phyloP scores from a whole-genome alignment of 352 stramenopile genomes.

The Phytophthora tubulina region DNA sequence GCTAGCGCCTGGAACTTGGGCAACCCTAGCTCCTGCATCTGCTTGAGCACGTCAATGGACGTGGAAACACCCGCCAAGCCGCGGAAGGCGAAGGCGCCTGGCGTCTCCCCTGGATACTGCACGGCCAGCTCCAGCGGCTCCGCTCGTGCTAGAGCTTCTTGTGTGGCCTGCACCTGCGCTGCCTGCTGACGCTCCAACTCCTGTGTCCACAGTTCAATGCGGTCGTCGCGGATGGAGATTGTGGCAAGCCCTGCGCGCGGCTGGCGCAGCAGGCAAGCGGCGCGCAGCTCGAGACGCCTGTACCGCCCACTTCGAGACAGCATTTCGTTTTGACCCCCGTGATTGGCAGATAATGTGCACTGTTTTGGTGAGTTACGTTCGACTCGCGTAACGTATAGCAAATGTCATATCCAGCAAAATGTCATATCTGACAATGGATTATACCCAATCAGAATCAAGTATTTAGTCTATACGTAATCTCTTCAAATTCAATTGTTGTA shows the following conservation, averaged over 20 bases:
- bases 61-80: conserved; percentile 57
- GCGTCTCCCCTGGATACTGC: conserved; percentile 33
- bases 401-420: too few relatives aligned
- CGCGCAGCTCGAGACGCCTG: conserved; percentile 16
- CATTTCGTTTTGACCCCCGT: conserved; percentile 15
- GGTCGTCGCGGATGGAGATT: conserved; percentile 55
- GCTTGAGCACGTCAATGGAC: conserved; percentile 68
- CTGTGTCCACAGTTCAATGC: conserved; percentile 60
- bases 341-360: not conserved
- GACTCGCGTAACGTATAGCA: too few relatives aligned
- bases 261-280: conserved; percentile 19
- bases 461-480: too few relatives aligned
- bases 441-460: too few relatives aligned
- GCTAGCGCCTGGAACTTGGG: conserved; percentile 73
- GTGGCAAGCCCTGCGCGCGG: conserved; percentile 31
- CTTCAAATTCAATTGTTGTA: too few relatives aligned
- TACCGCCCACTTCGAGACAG: conserved; percentile 23
- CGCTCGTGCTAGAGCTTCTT: conserved; percentile 23
- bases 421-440: too few relatives aligned
- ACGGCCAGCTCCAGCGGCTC: conserved; percentile 61
- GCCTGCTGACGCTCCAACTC: conserved; percentile 64
- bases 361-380: not conserved
- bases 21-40: conserved; percentile 61
- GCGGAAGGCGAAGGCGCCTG: conserved; percentile 50
- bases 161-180: conserved; percentile 12